A percentile compares a stretch with the other conserved stretches of the same genome.
These are phyloP conservation scores for Aureobasidium musti DNA, from an alignment of 2,329 filamentous ascomycete species.

Conservation along the genomic window DNA sequence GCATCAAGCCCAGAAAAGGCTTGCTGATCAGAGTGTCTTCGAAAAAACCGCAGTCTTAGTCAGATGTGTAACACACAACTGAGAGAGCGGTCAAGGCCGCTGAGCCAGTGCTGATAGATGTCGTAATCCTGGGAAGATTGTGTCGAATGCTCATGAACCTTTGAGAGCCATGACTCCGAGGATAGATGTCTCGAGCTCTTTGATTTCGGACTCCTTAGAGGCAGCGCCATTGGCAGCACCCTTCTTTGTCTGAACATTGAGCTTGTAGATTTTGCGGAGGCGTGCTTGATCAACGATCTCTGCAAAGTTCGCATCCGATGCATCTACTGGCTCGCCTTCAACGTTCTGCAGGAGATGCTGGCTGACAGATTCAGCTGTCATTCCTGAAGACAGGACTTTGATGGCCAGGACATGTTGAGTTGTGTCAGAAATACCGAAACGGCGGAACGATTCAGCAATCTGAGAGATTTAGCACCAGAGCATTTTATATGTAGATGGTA, in stretches of 20 bases:
- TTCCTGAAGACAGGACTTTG: constrained; percentile 63
- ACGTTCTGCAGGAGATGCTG: constrained; percentile 65
- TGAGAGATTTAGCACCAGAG: constrained; percentile 44
- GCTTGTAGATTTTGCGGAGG: constrained; percentile 83
- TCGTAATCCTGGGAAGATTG: neutral
- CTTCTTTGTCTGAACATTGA: constrained; percentile 58
- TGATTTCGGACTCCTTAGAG: constrained; percentile 30
- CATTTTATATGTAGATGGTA: neutral
- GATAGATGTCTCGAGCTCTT: constrained; percentile 67
- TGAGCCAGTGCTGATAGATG: neutral
- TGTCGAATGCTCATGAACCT: constrained; percentile 50
- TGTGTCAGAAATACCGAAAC: constrained; percentile 74
- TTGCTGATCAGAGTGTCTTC: too few species aligned
- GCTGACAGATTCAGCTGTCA: constrained; percentile 53
- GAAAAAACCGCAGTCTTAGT: too few species aligned
- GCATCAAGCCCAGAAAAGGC: too few species aligned
- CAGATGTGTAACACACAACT: too few species aligned
- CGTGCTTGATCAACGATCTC: constrained; percentile 64
- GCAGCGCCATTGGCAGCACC: constrained; percentile 42
- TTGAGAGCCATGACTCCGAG: constrained; percentile 77
- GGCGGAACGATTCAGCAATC: constrained; percentile 90
- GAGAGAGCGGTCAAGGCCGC: too few species aligned
- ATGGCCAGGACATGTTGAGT: constrained; percentile 75
- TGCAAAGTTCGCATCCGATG: constrained; percentile 65
- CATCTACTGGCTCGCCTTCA: constrained; percentile 59